Conservation (phyloP, 2,329 filamentous ascomycete genomes). For the Aspergillus hortae region DNA sequence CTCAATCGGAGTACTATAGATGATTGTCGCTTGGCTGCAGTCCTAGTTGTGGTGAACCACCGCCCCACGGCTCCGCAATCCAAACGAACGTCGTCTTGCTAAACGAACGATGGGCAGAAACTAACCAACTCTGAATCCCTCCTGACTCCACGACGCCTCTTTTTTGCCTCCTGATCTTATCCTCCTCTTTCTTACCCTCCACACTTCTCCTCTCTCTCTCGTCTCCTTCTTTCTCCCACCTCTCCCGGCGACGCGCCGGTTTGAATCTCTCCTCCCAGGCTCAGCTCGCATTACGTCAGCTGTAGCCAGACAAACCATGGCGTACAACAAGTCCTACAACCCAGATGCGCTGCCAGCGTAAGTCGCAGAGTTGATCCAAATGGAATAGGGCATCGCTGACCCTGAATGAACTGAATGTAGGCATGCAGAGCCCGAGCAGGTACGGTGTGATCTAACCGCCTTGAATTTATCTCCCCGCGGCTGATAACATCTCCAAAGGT, state of each 20-base stretch:
- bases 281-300: conserved; percentile 24
- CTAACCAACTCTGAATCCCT: conserved; percentile 1
- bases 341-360: conserved; percentile 92
- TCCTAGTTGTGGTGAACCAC: conserved; percentile 7
- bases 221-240: not conserved
- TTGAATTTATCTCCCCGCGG: not conserved
- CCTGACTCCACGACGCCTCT: not conserved
- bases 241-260: not conserved
- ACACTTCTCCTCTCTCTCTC: not conserved
- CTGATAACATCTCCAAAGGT: conserved; percentile 28
- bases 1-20: not conserved
- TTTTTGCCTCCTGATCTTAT: conserved; percentile 2
- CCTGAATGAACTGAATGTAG: conserved; percentile 36
- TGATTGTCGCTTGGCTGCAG: conserved; percentile 12
- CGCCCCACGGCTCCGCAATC: conserved; percentile 25
- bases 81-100: not conserved
- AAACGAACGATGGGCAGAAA: conserved; percentile 5
- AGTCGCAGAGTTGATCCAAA: conserved; percentile 34
- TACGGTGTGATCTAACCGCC: conserved; percentile 30
- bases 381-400: conserved; percentile 9
- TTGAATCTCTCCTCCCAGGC: conserved; percentile 1
- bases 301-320: conserved; percentile 57
- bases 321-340: conserved; percentile 90
- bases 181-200: conserved; percentile 2
- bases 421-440: conserved; percentile 72